phyloP scores from a whole-genome alignment of 2,329 filamentous ascomycete species.

The Thermoascus crustaceus region DNA sequence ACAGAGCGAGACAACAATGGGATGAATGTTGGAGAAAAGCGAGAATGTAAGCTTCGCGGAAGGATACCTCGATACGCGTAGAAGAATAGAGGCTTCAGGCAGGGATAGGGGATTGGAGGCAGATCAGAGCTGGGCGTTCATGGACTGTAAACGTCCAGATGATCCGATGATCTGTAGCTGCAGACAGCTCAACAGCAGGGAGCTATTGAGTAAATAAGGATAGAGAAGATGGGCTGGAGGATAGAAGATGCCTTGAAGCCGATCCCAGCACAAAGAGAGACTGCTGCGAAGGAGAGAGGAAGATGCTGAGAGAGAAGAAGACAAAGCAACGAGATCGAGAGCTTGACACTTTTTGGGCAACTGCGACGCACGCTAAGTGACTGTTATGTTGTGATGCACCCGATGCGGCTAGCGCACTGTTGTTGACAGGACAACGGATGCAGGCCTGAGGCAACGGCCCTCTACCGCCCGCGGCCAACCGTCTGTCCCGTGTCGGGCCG shows the following conservation, averaged over 20 bases:
- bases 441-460: constrained; percentile 21
- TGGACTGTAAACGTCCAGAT: neutral
- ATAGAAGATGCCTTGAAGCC: constrained; percentile 6
- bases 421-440: constrained; percentile 34
- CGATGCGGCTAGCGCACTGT: constrained; percentile 21
- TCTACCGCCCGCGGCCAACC: constrained; percentile 4
- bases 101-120: neutral
- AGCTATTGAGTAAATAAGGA: constrained; percentile 10
- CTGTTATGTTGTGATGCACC: constrained; percentile 34
- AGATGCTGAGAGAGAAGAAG: constrained; percentile 13
- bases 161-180: neutral
- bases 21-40: too few relatives aligned
- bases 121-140: constrained; percentile 1
- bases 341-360: constrained; percentile 21
- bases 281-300: constrained; percentile 12
- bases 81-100: too few relatives aligned
- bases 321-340: constrained; percentile 13
- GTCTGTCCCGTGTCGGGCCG: neutral
- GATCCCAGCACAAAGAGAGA: constrained; percentile 4
- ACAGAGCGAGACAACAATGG: constrained; percentile 2
- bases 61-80: too few relatives aligned
- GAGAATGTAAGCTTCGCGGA: too few relatives aligned
- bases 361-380: constrained; percentile 25
- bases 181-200: constrained; percentile 4
- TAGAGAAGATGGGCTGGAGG: constrained; percentile 5